A percentile compares a stretch with the other conserved stretches of the same genome.
Evolutionary conservation across 2,329 filamentous ascomycete species (phyloP).

Genomic region (Emergomyces orientalis): DNA sequence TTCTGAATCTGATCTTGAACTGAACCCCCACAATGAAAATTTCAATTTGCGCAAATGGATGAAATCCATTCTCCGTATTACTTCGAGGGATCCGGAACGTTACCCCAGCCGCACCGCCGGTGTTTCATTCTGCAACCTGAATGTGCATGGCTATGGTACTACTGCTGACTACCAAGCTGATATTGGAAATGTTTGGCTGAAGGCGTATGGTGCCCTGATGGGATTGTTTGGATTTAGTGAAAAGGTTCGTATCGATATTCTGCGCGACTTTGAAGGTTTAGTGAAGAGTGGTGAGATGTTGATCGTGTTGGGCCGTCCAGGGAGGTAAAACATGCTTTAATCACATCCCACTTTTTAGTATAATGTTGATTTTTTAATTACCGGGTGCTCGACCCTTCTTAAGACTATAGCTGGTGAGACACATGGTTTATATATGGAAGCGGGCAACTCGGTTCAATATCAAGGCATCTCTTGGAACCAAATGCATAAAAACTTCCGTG

Average conservation of each 20-base stretch:
- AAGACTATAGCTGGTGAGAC: conserved; percentile 79
- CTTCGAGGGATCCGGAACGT: conserved; percentile 27
- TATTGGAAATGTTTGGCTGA: conserved; percentile 36
- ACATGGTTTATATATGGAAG: conserved; percentile 67
- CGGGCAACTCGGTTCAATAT: conserved; percentile 69
- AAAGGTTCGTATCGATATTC: conserved; percentile 46
- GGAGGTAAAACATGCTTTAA: conserved; percentile 23
- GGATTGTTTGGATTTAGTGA: conserved; percentile 23
- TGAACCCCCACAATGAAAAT: conserved; percentile 38
- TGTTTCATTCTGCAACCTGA: conserved; percentile 33
- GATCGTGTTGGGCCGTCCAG: conserved; percentile 46
- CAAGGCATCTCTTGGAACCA: conserved; percentile 40
- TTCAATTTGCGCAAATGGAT: conserved; percentile 42
- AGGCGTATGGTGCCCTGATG: conserved; percentile 24
- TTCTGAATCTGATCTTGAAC: conserved; percentile 25
- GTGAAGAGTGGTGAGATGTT: conserved; percentile 50
- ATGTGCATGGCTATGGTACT: conserved; percentile 32
- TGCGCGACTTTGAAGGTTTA: conserved; percentile 56
- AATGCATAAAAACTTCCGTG: conserved; percentile 55
- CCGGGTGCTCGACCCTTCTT: conserved; percentile 65
- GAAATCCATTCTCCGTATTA: conserved; percentile 38
- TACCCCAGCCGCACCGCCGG: conserved; percentile 33
- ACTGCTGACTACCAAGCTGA: conserved; percentile 38
- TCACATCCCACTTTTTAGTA: not conserved
- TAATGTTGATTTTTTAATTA: not conserved